Base-by-base conservation (phyloP, 2,329 filamentous ascomycete species). In the Diatrype stigma region DNA sequence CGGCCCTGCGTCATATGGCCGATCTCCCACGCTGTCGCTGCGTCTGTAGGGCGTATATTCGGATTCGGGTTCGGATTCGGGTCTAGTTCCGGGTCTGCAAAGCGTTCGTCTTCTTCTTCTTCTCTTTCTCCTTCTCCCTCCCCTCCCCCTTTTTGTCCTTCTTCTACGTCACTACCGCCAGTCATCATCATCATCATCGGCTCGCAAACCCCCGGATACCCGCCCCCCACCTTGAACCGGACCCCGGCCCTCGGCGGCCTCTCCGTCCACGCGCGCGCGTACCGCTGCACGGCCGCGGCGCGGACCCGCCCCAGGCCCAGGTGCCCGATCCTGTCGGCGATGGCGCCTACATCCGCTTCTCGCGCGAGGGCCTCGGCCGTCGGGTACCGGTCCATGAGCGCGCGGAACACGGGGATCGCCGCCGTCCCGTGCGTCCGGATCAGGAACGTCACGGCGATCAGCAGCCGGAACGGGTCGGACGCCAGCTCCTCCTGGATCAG, bases 401-500 rank as follows among this genome's bases (percentile, higher is more conserved):
- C 64, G 64, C 85, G 85, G 57, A 96, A 87, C 0, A 87, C 77
- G 0, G 92, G 92, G 26, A 94, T 85, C 3, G 91, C 89, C 10
- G 82, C 77, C 45, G 76, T 79, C 11, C 89, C 92, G 2, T 82
- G 77, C 0, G 91, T 96, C 52, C 87, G 85, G 67, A 93, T 93
- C 28, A 96, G 82, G 60, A 96, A 92, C 0, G 89, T 90, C 5
- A 91, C 85, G 12, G 88, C 90, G 28, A 96, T 76, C 2, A 96
- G 79, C 2, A 96, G 80, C 56, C 84, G 85, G 67, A 95, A 96
- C 0, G 91, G 87, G 51, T 90, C 79, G 46, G 80, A 69, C 2
- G 84, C 83, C 16, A 96, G 80, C 56, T 85, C 80, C 65, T 96
- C 92, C 66, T 96, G 92, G 35, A 96, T 83, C 2, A 96, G 78